Conservation (phyloP, 2,329 filamentous ascomycete species). For the Clarireedia hainanense region DNA sequence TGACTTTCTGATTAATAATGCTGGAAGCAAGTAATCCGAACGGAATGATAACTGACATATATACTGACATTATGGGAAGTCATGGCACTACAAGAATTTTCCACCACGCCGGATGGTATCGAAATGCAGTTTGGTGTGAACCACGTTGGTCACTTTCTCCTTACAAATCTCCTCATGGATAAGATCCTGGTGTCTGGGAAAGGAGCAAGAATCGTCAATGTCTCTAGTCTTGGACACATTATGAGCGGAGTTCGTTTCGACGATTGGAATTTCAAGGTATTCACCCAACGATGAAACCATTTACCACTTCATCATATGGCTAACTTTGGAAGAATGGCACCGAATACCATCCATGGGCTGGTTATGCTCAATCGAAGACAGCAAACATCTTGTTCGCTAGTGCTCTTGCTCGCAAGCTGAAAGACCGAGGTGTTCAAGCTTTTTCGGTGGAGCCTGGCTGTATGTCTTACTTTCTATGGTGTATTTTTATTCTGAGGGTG, state of each 20-base stretch:
- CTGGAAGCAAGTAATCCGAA: constrained; percentile 17
- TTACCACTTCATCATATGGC: neutral
- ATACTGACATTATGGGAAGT: constrained; percentile 13
- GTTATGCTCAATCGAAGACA: constrained; percentile 37
- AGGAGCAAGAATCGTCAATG: constrained; percentile 16
- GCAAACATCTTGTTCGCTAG: constrained; percentile 32
- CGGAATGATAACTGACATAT: neutral
- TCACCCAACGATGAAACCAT: neutral
- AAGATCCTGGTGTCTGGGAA: constrained; percentile 5
- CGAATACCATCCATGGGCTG: constrained; percentile 28
- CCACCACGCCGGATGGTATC: constrained; percentile 34
- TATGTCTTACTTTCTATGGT: constrained; percentile 11
- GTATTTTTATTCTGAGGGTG: neutral
- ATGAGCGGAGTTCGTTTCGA: constrained; percentile 29
- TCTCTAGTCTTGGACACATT: constrained; percentile 30
- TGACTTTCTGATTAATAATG: constrained; percentile 38
- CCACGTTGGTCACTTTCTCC: constrained; percentile 45
- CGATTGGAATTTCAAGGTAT: constrained; percentile 19
- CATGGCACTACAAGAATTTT: constrained; percentile 31
- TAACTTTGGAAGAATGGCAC: constrained; percentile 8
- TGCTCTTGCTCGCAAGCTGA: neutral
- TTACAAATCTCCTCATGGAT: constrained; percentile 39
- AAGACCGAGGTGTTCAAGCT: constrained; percentile 10
- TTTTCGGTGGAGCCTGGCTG: constrained; percentile 13
- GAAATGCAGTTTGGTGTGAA: constrained; percentile 46